These are phyloP conservation scores for Allium cepa DNA, from an alignment of 106 monocot species.

Conservation along the genomic window DNA sequence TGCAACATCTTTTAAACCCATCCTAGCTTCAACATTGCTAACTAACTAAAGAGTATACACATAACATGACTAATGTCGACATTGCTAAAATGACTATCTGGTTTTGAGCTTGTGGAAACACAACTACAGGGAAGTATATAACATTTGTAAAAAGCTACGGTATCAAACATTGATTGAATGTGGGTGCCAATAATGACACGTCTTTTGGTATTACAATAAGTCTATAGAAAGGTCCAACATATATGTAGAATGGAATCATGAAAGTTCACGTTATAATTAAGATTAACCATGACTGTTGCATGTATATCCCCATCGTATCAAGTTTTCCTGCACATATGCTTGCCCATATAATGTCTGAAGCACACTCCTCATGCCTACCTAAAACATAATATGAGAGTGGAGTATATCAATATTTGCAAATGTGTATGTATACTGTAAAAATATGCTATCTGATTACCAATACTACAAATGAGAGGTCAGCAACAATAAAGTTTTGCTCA, in stretches of 20 bases:
- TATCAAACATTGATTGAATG: slow-evolving; percentile 45
- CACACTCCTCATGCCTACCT: slow-evolving; percentile 62
- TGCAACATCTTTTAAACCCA: no score
- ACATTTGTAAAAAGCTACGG: slow-evolving; percentile 45
- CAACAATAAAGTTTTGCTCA: slow-evolving; percentile 16
- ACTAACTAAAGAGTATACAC: no score
- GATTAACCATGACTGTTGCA: slow-evolving; percentile 67
- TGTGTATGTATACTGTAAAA: no score
- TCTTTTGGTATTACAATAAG: slow-evolving; percentile 37
- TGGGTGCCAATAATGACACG: slow-evolving; percentile 30
- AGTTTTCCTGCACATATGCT: slow-evolving; percentile 53
- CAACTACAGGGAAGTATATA: slow-evolving; percentile 31
- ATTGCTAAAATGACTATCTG: no score
- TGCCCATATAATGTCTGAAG: slow-evolving; percentile 72
- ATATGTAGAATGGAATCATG: slow-evolving; percentile 45
- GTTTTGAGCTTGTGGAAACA: slow-evolving; percentile 1
- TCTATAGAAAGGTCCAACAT: slow-evolving; percentile 40
- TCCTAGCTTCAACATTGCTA: no score
- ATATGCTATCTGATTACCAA: background rate
- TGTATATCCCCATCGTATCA: slow-evolving; percentile 69
- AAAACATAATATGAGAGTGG: background rate
- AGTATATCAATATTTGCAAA: no score
- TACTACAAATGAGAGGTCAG: slow-evolving; percentile 22
- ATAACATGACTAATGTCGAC: no score
- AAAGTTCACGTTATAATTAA: slow-evolving; percentile 17